Evolutionary conservation across 2,329 filamentous ascomycete species (phyloP).

Genomic region (Byssoonygena ceratinophila): DNA sequence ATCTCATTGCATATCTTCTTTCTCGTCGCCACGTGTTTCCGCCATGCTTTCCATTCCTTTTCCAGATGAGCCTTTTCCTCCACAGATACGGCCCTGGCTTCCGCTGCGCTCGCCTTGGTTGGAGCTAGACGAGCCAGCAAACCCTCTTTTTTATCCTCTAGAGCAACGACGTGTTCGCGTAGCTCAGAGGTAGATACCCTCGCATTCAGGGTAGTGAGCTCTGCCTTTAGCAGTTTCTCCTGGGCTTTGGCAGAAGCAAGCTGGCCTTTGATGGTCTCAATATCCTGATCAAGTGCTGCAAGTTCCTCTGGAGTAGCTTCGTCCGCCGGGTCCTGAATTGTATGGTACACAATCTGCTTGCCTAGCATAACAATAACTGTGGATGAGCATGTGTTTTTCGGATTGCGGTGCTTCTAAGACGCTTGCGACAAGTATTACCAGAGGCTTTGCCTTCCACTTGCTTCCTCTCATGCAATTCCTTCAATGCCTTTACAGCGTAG

Average conservation of each 20-base stretch:
- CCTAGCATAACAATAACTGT: slow-evolving; percentile 30
- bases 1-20: slow-evolving; percentile 42
- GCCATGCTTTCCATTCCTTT: slow-evolving; percentile 39
- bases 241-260: slow-evolving; percentile 37
- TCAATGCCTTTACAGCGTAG: slow-evolving; percentile 50
- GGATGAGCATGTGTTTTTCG: neutral
- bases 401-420: too few relatives aligned
- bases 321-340: slow-evolving; percentile 42
- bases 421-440: slow-evolving; percentile 27
- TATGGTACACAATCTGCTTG: slow-evolving; percentile 54
- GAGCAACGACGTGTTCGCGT: slow-evolving; percentile 31
- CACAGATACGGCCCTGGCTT: slow-evolving; percentile 34
- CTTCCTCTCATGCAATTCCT: slow-evolving; percentile 51
- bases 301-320: slow-evolving; percentile 41
- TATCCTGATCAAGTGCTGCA: slow-evolving; percentile 40
- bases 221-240: slow-evolving; percentile 42
- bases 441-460: slow-evolving; percentile 49
- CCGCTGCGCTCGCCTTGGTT: slow-evolving; percentile 31
- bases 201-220: slow-evolving; percentile 38
- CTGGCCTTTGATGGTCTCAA: slow-evolving; percentile 37
- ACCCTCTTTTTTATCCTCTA: slow-evolving; percentile 38
- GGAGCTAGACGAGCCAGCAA: slow-evolving; percentile 34
- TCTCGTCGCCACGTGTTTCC: slow-evolving; percentile 31
- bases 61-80: slow-evolving; percentile 41
- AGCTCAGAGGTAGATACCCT: slow-evolving; percentile 45